Evolutionary conservation across 352 stramenopile species (phyloP), one percentile per base, ranked within the genome.

Genomic region (Thraustotheca clavata): DNA sequence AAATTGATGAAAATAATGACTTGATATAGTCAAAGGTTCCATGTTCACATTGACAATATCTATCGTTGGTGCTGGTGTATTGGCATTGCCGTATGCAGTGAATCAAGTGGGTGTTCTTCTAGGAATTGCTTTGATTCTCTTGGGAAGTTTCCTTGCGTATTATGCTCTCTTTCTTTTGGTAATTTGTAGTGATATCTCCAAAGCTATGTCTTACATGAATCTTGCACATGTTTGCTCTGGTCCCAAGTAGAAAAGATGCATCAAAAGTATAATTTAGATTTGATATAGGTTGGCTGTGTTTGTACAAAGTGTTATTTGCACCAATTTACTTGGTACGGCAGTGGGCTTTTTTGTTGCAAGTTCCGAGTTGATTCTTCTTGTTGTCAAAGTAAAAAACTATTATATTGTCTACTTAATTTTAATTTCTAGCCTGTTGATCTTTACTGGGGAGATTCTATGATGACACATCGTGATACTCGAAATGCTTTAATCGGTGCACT

Each of bases 31-130:
- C 35, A 95, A 94, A 75, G 84, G 86, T 22, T 91, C 83, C 62
- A 92, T 95, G 76, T 93, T 94, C 62, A 95, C 86, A 0, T 91
- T 95, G 84, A 92, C 86, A 1, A 84, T 95, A 14, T 80, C 86
- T 5, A 92, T 94, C 31, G 82, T 94, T 7, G 86, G 86, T 18
- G 86, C 84, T 24, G 86, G 86, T 32, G 80, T 93, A 4, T 74
- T 95, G 27, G 79, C 84, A 14, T 71, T 95, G 0, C 86, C 86
- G 2, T 95, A 87, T 52, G 86, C 84, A 2, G 74, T 95, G 1
- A 70, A 91, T 49, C 82, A 91, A 63, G 71, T 77, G 0, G 86
- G 86, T 35, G 67, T 95, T 16, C 29, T 94, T 20, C 69, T 94
- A 8, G 86, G 86, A 2, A 71, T 93, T 6, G 49, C 71, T 16